Percentiles rank a stretch among this genome's conserved stretches.
Evolutionary conservation across 768 basidiomycete species (phyloP).

Genomic region (Lactarius sp.): DNA sequence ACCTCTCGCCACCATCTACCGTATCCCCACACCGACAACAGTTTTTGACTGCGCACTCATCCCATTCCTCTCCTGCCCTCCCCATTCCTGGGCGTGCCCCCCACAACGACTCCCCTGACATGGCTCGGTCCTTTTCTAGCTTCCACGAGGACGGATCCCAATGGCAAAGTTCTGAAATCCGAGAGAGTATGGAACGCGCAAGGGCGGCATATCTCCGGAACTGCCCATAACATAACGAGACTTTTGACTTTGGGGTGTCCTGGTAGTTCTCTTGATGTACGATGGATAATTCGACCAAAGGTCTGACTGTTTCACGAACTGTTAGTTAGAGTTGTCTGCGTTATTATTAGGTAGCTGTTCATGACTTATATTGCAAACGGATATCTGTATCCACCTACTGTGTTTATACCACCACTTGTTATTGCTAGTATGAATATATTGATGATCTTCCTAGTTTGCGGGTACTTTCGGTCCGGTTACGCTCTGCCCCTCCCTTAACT

Average conservation of each 20-base stretch:
- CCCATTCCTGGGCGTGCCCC: constrained; percentile 30
- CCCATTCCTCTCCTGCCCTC: constrained; percentile 28
- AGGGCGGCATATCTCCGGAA: constrained; percentile 37
- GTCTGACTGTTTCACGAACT: not conserved
- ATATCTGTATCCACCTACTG: not conserved
- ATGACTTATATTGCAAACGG: not conserved
- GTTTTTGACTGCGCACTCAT: constrained; percentile 24
- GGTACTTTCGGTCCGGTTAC: constrained; percentile 1
- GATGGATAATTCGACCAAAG: constrained; percentile 7
- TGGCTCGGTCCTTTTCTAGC: constrained; percentile 24
- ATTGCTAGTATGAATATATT: not conserved
- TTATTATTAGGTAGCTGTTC: constrained; percentile 3
- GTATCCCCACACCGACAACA: constrained; percentile 17
- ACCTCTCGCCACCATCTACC: constrained; percentile 30
- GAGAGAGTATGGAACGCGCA: constrained; percentile 68
- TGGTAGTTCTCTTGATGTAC: not conserved
- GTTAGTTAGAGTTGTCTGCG: not conserved
- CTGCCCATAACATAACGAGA: constrained; percentile 16
- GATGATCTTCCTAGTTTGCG: not conserved
- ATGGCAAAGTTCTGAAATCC: constrained; percentile 63
- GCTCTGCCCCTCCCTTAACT: not conserved
- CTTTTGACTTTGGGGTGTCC: not conserved
- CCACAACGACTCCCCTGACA: constrained; percentile 26
- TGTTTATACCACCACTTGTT: constrained; percentile 12
- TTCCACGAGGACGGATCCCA: constrained; percentile 43